Evolutionary conservation across 2,329 filamentous ascomycete species (phyloP), one percentile per base, ranked within the genome.

Genomic region (Alternaria atra): DNA sequence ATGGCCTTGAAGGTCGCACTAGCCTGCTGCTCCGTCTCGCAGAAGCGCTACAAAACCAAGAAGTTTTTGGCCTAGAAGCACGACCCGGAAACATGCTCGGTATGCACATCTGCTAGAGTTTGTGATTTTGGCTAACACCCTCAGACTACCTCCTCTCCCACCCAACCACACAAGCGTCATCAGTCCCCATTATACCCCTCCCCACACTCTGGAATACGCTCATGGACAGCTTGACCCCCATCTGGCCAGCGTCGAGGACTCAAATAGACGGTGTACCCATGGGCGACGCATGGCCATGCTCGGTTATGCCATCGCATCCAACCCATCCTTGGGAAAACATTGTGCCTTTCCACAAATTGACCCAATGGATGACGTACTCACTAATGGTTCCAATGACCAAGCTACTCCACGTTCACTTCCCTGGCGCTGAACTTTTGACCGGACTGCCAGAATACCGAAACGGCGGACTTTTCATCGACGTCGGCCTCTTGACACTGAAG

Each of bases 51-150:
- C 86, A 90, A 64, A 93, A 94, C 74, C 85, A 88, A 60, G 90
- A 95, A 52, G 90, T 93, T 70, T 99, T 97, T 78, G 94, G 94
- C 25, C 84, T 86, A 1, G 89, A 94, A 74, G 91, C 90, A 52
- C 86, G 95, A 59, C 95, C 95, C 10, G 95, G 95, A 69, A 96
- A 97, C 77, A 93, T 99, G 89, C 88, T 98, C 64, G 93, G 93
- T 95, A 84, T 39, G 56, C 62, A 47, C 8, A 55, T 71, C 72
- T 62, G 69, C 61, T n/a, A 10, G 39, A 20, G 30, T 29, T 15
- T n/a, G 32, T 9, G 20, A 39, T 25, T 5, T 56, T 37, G 20
- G 42, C 65, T 72, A 57, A 69, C 65, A 39, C 27, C 6, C 5
- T 32, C 70, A 94, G 94, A 98, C 79, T 94, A 97, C 76, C 87